Percentiles rank a stretch among this genome's conserved stretches.
These are phyloP conservation scores for Iris pallida DNA, from an alignment of 116 monocot species.

Conservation along the genomic window DNA sequence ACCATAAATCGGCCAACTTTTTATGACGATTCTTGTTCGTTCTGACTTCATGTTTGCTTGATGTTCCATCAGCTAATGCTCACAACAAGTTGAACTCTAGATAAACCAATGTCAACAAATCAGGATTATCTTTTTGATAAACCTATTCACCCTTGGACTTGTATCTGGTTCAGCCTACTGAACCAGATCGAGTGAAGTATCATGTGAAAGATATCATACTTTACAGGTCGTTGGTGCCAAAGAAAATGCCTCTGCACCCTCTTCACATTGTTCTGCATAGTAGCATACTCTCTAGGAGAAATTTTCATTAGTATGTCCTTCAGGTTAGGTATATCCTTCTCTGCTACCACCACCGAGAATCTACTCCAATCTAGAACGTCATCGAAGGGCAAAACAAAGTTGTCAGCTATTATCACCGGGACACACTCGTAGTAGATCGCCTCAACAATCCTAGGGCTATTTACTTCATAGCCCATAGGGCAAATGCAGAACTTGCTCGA, in stretches of 20 bases:
- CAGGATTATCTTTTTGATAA: no score
- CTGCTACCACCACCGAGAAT: constrained; percentile 43
- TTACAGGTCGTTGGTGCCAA: constrained; percentile 36
- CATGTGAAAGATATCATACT: constrained; percentile 58
- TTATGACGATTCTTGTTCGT: no score
- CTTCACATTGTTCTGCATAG: constrained; percentile 40
- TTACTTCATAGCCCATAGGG: constrained; percentile 60
- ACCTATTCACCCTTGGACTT: neutral
- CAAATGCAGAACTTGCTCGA: constrained; percentile 57
- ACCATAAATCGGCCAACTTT: no score
- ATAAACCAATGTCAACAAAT: no score
- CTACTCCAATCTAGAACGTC: constrained; percentile 49
- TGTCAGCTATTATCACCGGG: constrained; percentile 55
- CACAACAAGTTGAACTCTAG: no score
- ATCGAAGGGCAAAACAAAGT: constrained; percentile 42
- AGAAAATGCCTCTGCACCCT: constrained; percentile 42
- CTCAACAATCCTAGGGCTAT: constrained; percentile 56
- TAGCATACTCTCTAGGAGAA: constrained; percentile 25
- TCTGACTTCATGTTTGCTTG: no score
- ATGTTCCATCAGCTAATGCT: no score
- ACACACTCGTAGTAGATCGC: constrained; percentile 54
- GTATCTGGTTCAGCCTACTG: constrained; percentile 38
- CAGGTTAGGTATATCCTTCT: constrained; percentile 46
- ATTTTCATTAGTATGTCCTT: constrained; percentile 36
- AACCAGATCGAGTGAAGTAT: constrained; percentile 53